phyloP scores from a whole-genome alignment of 345 rosid genomes.

The Euphorbia tirucalli region DNA sequence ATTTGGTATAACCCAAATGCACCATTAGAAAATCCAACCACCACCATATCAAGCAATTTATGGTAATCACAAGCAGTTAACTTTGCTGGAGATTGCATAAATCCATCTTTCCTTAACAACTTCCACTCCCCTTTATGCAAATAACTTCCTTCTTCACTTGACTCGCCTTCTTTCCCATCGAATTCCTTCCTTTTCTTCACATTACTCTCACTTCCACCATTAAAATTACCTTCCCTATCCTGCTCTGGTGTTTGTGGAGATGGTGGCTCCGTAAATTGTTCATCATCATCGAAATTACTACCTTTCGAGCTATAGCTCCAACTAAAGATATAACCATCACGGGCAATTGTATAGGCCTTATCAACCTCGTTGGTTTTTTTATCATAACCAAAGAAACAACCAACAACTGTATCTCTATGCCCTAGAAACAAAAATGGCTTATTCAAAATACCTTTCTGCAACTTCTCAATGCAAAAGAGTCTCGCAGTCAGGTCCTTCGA shows the following conservation, averaged over 20 bases:
- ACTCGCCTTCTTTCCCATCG: constrained; percentile 43
- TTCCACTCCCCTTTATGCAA: constrained; percentile 72
- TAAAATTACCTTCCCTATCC: constrained; percentile 33
- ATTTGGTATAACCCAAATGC: constrained; percentile 90
- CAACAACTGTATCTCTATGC: constrained; percentile 80
- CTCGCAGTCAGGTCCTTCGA: constrained; percentile 84
- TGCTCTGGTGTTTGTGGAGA: constrained; percentile 69
- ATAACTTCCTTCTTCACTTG: constrained; percentile 37
- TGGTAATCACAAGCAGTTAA: constrained; percentile 84
- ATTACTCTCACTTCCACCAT: constrained; percentile 12
- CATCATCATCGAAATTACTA: constrained; percentile 26
- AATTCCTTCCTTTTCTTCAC: constrained; percentile 57
- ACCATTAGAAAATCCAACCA: constrained; percentile 89
- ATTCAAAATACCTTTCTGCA: constrained; percentile 49
- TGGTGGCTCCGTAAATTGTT: constrained; percentile 39
- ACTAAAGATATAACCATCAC: constrained; percentile 77
- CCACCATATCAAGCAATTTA: constrained; percentile 72
- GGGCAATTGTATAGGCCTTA: constrained; percentile 61
- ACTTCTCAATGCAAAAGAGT: constrained; percentile 58
- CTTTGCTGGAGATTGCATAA: constrained; percentile 63
- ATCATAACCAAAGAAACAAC: constrained; percentile 86
- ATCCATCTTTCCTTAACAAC: constrained; percentile 77
- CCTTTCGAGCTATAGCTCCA: constrained; percentile 54
- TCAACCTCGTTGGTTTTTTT: constrained; percentile 47
- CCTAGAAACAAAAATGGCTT: constrained; percentile 82